Evolutionary conservation across 371 early-diverging fungal species (phyloP), one percentile per base, ranked within the genome.

Genomic region (Mucor racemosus): DNA sequence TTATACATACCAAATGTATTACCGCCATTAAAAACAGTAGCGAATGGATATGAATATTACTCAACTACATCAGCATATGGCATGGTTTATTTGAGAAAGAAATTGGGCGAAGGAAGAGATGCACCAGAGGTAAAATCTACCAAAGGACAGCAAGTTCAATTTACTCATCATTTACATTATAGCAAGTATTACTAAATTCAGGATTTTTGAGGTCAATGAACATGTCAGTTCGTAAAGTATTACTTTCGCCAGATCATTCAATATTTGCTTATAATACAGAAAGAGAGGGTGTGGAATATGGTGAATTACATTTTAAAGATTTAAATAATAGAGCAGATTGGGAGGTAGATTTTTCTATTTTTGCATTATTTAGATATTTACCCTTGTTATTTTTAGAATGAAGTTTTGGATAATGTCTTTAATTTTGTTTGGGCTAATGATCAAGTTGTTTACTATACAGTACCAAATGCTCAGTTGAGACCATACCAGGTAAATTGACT

Each of bases 361-460:
- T 31, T 4, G 13, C 7, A 5, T 7, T 11, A 34, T 5, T 1
- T 26, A 26, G 54, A 31, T 19, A n/a, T n/a, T 40, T 33, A 26
- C 11, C 7, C 0, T 31, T 13, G 9, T 8, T 21, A 3, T 53
- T 21, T 10, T 26, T 71, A 88, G 79, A 72, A 68, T 46, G 86
- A 90, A 63, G 79, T 81, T 1, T 69, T 93, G n/a, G 81, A 86
- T 31, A 80, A 83, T 38, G 89, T 93, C 0, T 92, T 92, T 76
- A 92, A 92, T 69, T 94, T 94, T 80, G 92, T 90, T 5, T 94
- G 94, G 92, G 87, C 89, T 6, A 86, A 85, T 36, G 78, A 85
- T 58, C 72, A 73, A 54, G 80, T 81, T 35, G 74, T 95, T 2
- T 92, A 86, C 53, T 94, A 92, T 66, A 95, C 94, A 13, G 84